Base-by-base conservation (phyloP, 1,284 basidiomycete genomes). In the Afroboletus lepidellus region DNA sequence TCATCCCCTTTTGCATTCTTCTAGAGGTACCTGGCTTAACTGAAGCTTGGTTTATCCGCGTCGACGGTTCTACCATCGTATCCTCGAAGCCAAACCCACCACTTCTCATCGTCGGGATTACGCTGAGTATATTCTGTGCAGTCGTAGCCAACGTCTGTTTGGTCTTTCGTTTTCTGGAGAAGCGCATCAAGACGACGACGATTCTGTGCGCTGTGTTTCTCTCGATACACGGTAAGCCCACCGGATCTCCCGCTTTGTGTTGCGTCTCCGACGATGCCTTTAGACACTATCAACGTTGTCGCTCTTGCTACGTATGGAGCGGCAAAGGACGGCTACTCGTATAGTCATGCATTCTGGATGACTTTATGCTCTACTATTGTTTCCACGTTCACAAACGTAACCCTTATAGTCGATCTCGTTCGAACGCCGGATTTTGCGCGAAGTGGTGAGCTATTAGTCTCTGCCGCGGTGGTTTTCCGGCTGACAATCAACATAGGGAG, bases 1-100 rank as follows among this genome's bases (percentile, higher is more conserved):
- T 85, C 32, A 83, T 90, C 18, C 90, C 90, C 0, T 90, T 92
- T 61, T 79, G 83, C 15, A 90, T 94, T 53, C 74, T 94, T n/a
- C 76, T 94, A 25, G 89, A 90, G 62, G 87, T 92, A 41, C 90
- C 89, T 0, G 86, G 86, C 13, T 66, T 91, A 18, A 9, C 29
- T 20, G 90, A 87, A 0, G 83, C 75, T 48, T 75, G 74, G 27
- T 86, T 78, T 0, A n/a, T n/a, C n/a, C n/a, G n/a, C n/a, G n/a
- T n/a, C n/a, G 69, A 74, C n/a, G 69, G 70, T 21, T 70, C 76
- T 54, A 44, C 72, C 27, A 72, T 74, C 5, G 69, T 85, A 5
- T 78, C 84, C 30, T 75, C 69, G 2, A 74, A 72, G 46, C 67
- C 67, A 7, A 90, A 91, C 53, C 74, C 87, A 0, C 42, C 66